A percentile compares a stretch with the other conserved stretches of the same genome.
phyloP scores from a whole-genome alignment of 495 filamentous ascomycete genomes.

The Achaetomiella virescens region DNA sequence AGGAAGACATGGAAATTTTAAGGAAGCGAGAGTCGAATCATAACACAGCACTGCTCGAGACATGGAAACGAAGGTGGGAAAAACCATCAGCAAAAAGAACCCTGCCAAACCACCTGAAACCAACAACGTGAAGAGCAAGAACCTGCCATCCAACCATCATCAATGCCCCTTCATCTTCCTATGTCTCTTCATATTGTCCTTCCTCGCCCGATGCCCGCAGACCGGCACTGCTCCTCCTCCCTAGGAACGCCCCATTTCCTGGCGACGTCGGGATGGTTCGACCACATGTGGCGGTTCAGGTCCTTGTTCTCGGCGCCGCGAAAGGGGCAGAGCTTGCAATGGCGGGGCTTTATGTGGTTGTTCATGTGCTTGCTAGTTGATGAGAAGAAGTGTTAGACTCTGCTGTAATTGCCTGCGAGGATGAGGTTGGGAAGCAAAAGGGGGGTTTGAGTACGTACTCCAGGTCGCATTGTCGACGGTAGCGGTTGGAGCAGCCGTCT shows the following conservation, averaged over 20 bases:
- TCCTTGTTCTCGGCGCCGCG: slow-evolving; percentile 14
- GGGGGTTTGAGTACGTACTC: background rate
- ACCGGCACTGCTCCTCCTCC: slow-evolving; percentile 5
- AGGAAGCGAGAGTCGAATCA: no score
- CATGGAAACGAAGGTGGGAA: no score
- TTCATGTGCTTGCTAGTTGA: slow-evolving; percentile 17
- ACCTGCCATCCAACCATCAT: background rate
- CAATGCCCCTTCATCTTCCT: background rate
- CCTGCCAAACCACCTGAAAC: no score
- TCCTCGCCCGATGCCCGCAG: slow-evolving; percentile 12
- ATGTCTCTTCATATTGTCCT: slow-evolving; percentile 19
- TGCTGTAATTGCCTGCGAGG: background rate
- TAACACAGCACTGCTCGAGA: no score
- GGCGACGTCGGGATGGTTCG: slow-evolving; percentile 2
- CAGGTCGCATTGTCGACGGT: background rate
- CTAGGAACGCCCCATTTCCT: background rate
- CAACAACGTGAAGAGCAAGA: no score
- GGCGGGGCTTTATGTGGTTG: slow-evolving; percentile 25
- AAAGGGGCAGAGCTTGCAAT: slow-evolving; percentile 1
- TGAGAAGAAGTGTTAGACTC: no score
- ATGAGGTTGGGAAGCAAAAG: background rate
- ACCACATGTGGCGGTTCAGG: slow-evolving; percentile 21
- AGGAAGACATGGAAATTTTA: no score
- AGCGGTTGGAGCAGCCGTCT: background rate
- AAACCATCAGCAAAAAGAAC: no score